phyloP scores from a whole-genome alignment of 768 basidiomycete genomes.

The Auriscalpium microsporum region DNA sequence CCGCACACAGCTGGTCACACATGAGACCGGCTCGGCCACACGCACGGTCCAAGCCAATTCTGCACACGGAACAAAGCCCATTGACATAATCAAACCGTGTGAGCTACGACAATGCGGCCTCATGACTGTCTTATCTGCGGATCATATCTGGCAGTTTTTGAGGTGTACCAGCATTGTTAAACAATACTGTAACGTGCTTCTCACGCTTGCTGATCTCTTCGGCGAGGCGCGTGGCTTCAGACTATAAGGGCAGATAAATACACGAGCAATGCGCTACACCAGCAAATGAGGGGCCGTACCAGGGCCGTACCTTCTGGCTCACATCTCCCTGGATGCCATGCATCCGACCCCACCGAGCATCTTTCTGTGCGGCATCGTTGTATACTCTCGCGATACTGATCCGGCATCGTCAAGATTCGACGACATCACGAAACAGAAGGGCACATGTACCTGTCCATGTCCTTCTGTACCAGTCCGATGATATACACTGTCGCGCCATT shows the following conservation, averaged over 20 bases:
- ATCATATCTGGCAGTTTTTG: too few relatives aligned
- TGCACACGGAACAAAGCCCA: too few relatives aligned
- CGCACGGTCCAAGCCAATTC: too few relatives aligned
- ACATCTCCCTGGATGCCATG: constrained; percentile 35
- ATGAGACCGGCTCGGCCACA: too few relatives aligned
- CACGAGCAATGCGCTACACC: too few relatives aligned
- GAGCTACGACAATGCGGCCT: too few relatives aligned
- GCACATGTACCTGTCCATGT: constrained; percentile 29
- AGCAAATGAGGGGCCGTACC: constrained; percentile 15
- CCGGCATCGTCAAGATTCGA: background rate
- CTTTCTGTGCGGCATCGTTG: constrained; percentile 28
- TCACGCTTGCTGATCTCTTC: constrained; percentile 31
- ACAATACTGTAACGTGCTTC: constrained; percentile 34
- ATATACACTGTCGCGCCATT: constrained; percentile 44
- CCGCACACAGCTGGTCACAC: too few relatives aligned
- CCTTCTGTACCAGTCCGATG: constrained; percentile 33
- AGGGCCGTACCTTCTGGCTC: constrained; percentile 26
- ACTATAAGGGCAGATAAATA: constrained; percentile 16
- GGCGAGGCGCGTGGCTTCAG: constrained; percentile 35
- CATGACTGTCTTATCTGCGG: too few relatives aligned
- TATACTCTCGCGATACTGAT: constrained; percentile 28
- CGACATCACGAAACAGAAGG: too few relatives aligned
- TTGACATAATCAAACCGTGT: too few relatives aligned
- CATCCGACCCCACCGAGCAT: constrained; percentile 30
- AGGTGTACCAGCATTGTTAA: constrained; percentile 46